A percentile compares a stretch with the other conserved stretches of the same genome.
phyloP scores from a whole-genome alignment of 805 yeast species.

The Kurtzmaniella cleridarum region DNA sequence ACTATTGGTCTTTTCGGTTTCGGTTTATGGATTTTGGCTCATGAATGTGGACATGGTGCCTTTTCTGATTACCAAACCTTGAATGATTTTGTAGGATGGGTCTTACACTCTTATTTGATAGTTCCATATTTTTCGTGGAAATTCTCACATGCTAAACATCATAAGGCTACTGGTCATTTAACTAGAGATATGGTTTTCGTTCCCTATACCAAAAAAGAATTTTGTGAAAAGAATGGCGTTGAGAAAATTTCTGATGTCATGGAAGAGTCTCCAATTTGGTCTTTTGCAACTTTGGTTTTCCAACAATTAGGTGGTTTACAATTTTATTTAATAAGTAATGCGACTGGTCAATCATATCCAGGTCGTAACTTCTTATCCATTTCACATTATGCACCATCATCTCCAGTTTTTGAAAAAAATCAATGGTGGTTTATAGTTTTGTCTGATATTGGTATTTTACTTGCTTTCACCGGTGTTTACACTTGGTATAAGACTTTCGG shows the following conservation, averaged over 20 bases:
- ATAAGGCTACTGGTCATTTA: conserved; percentile 58
- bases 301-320: conserved; percentile 58
- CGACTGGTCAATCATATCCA: conserved; percentile 46
- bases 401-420: conserved; percentile 49
- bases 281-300: conserved; percentile 38
- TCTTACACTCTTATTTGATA: conserved; percentile 49
- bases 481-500: conserved; percentile 48
- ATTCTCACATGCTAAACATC: conserved; percentile 55
- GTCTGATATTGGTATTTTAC: conserved; percentile 51
- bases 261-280: conserved; percentile 51
- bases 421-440: conserved; percentile 52
- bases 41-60: conserved; percentile 63
- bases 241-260: conserved; percentile 39
- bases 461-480: conserved; percentile 42
- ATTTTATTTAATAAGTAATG: conserved; percentile 45
- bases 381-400: conserved; percentile 50
- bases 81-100: conserved; percentile 58
- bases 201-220: conserved; percentile 49
- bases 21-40: conserved; percentile 60
- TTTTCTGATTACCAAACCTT: conserved; percentile 49
- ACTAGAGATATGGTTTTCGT: conserved; percentile 57
- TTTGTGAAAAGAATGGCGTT: conserved; percentile 25
- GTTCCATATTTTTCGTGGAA: conserved; percentile 65
- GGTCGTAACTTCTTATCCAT: conserved; percentile 38
- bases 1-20: conserved; percentile 46